These are phyloP conservation scores for Serendipita sp. DNA, from an alignment of 768 basidiomycete species.

Conservation along the genomic window DNA sequence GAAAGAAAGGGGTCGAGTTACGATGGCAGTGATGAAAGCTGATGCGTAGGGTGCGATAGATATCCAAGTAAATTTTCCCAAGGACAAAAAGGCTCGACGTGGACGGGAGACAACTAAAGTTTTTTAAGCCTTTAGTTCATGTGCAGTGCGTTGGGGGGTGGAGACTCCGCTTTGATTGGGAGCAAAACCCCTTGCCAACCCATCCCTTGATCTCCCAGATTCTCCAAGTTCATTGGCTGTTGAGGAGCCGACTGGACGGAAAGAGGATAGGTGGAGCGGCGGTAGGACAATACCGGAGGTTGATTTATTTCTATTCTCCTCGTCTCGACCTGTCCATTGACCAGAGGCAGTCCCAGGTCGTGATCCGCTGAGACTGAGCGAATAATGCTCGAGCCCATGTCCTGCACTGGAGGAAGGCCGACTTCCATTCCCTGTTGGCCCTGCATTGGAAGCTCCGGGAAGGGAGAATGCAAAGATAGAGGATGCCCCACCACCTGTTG, in stretches of 20 bases:
- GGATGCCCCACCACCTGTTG: not conserved
- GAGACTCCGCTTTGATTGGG: conserved; percentile 4
- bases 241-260: not conserved
- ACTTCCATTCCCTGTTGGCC: not conserved
- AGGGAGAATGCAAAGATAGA: not conserved
- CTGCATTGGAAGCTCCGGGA: not conserved
- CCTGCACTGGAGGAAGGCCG: conserved; percentile 5
- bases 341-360: conserved; percentile 2
- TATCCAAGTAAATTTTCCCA: not conserved
- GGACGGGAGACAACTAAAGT: not conserved
- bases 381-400: conserved; percentile 3
- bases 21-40: not conserved
- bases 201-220: not conserved
- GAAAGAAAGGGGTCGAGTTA: not conserved
- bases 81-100: not conserved
- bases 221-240: not conserved
- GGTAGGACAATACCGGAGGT: conserved; percentile 1
- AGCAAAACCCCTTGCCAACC: conserved; percentile 3
- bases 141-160: not conserved
- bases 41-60: not conserved
- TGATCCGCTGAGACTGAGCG: conserved; percentile 1
- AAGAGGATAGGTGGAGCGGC: conserved; percentile 5
- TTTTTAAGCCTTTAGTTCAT: not conserved
- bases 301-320: not conserved
- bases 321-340: not conserved